Evolutionary conservation across 148 eudicot genomes (phyloP).

Genomic region (Bassia scoparia): DNA sequence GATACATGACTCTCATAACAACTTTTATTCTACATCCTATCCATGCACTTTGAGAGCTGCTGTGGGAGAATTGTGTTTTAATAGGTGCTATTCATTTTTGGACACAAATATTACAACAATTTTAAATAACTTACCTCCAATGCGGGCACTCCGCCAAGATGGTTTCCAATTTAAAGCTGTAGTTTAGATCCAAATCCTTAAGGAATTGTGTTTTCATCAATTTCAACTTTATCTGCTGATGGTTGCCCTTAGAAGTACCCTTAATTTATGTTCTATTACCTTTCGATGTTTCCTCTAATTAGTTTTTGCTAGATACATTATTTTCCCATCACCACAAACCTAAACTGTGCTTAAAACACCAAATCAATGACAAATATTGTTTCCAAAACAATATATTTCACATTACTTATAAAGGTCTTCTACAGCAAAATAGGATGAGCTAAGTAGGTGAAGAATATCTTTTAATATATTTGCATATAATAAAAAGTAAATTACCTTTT

Average conservation of each 20-base stretch:
- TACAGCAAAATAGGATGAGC: not conserved
- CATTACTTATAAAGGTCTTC: no score
- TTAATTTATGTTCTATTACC: no score
- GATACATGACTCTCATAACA: not conserved
- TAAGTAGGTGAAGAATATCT: not conserved
- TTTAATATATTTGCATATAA: not conserved
- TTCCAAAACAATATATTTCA: conserved; percentile 9
- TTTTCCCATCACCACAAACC: conserved; percentile 98
- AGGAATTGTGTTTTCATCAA: conserved; percentile 94
- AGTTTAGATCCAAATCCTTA: conserved; percentile 88
- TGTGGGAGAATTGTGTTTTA: not conserved
- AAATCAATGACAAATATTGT: conserved; percentile 14
- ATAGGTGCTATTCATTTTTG: not conserved
- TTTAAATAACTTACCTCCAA: conserved; percentile 55
- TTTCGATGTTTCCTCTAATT: no score
- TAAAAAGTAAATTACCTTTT: conserved; percentile 57
- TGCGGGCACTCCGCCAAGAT: conserved; percentile 74
- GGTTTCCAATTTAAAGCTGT: conserved; percentile 93
- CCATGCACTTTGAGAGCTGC: not conserved
- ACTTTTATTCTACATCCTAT: not conserved
- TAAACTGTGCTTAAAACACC: conserved; percentile 68
- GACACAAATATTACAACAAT: conserved; percentile 10
- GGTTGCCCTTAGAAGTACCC: conserved; percentile 92
- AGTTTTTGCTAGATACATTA: conserved; percentile 99
- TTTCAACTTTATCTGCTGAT: conserved; percentile 89